Evolutionary conservation across 345 rosid genomes (phyloP), one percentile per base, ranked within the genome.

Genomic region (Conringia planisiliqua): DNA sequence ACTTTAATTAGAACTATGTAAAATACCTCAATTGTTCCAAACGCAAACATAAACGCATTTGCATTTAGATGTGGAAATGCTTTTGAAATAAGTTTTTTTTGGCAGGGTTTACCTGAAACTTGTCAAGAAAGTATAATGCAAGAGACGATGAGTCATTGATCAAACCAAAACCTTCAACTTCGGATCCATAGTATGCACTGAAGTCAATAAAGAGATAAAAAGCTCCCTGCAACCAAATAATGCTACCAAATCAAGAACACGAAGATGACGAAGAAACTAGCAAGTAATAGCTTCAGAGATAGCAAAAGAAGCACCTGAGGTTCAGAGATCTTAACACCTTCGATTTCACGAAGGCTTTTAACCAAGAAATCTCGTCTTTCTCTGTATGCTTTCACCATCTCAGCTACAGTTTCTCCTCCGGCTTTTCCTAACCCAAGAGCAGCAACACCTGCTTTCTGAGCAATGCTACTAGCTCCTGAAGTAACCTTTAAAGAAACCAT

Each of bases 361-460:
- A 95, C 83, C 83, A 96, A 86, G 83, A 82, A 90, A 82, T 96
- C 99, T 76, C 96, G 87, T 17, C 99, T 83, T 66, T 96, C 98
- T 84, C 85, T 80, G 76, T 92, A 96, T 47, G 98, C 91, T 80
- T 85, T 88, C 22, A 90, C 97, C 99, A 92, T 96, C 2, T 74
- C 83, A 11, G 91, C 72, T 42, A 96, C 90, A 6, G 86, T 87
- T 82, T 96, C 91, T 12, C 99, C 96, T 16, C 99, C 99, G 6
- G 94, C 97, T 77, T 90, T 86, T n/a, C 99, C 99, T 72, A 96
- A 59, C 26, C 91, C 98, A 69, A 96, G 79, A 30, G 97, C 94
- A 52, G 97, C 98, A 76, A 90, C 84, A 76, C 80, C 99, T 26
- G 99, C 99, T 72, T 85, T 92, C 47, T 96, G 98, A 62, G 99